Base-by-base conservation (phyloP, 441 rosid genomes). In the Cnidoscolus chayamansa region DNA sequence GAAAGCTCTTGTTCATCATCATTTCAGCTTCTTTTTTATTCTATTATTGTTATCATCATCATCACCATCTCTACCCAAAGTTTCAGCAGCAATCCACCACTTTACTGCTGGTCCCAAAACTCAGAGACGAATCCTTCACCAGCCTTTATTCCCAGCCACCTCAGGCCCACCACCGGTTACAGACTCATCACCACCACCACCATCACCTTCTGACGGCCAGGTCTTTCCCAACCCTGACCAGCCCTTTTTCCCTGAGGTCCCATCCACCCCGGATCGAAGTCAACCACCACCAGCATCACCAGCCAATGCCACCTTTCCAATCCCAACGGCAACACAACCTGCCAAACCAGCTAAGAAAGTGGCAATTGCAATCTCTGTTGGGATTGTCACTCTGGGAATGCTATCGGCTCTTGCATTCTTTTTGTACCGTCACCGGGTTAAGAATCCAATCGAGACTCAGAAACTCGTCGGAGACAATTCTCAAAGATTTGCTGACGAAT, bases 311-410 rank as follows among this genome's bases (percentile, higher is more conserved):
- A 87, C 87, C 61, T 71, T 84, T 30, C 94, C 94, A 6, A 86
- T 88, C 64, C 86, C 97, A 0, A 58, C 97, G 0, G 93, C 91
- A 0, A 81, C 94, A 3, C 93, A 88, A 12, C 89, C 89, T 0
- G 65, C 90, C 13, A 92, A 89, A 65, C 97, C 94, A 32, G 86
- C 89, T n/a, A 92, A 85, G 75, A 94, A 85, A 71, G 84, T 90
- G 65, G 97, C 97, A n/a, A 89, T 92, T 74, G 97, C 89, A 0
- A 75, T 92, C 55, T 94, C 98, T 0, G 98, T 92, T 58, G 97
- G 97, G 62, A 87, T 94, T 80, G 98, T 94, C 83, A 90, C 97
- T 13, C 78, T 94, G 4, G 98, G 98, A 53, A 92, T 94, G 97
- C 73, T 94, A 1, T 89, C 98, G 0, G 97, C 87, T 40, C 89